A percentile compares a stretch with the other conserved stretches of the same genome.
phyloP scores from a whole-genome alignment of 345 rosid species.

The Zanthoxylum bungeanum region DNA sequence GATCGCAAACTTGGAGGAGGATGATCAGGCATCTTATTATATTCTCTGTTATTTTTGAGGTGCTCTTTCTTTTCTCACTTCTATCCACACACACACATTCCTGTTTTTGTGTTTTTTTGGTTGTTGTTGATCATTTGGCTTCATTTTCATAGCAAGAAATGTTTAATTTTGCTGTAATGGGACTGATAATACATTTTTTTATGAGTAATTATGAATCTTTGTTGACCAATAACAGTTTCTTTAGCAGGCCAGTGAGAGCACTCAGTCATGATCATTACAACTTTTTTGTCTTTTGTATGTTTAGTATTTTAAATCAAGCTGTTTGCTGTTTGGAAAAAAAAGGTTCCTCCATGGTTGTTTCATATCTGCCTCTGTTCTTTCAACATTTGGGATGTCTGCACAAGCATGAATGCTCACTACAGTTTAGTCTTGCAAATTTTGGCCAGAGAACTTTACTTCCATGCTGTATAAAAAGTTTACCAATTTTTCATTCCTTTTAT shows the following conservation, averaged over 20 bases:
- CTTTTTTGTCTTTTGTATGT: background rate
- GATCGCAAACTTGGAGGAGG: slow-evolving; percentile 66
- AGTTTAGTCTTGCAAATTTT: background rate
- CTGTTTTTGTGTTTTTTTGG: background rate
- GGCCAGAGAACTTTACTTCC: background rate
- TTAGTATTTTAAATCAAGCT: background rate
- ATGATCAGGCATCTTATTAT: slow-evolving; percentile 54
- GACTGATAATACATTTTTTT: background rate
- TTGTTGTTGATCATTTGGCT: background rate
- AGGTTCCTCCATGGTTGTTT: background rate
- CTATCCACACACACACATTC: too few relatives aligned
- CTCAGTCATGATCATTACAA: background rate
- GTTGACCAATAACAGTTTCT: background rate
- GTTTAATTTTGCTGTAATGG: background rate
- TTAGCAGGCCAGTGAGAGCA: background rate
- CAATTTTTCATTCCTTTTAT: background rate
- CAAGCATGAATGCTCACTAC: background rate
- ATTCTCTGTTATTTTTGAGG: slow-evolving; percentile 78
- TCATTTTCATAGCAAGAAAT: background rate
- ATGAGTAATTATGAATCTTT: background rate
- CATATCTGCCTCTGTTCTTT: background rate
- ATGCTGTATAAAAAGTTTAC: background rate
- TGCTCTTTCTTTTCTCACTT: slow-evolving; percentile 8
- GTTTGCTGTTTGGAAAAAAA: background rate
- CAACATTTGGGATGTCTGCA: background rate